A percentile compares a stretch with the other conserved stretches of the same genome.
Evolutionary conservation across 2,329 filamentous ascomycete species (phyloP).

Genomic region (Ampelomyces quisqualis): DNA sequence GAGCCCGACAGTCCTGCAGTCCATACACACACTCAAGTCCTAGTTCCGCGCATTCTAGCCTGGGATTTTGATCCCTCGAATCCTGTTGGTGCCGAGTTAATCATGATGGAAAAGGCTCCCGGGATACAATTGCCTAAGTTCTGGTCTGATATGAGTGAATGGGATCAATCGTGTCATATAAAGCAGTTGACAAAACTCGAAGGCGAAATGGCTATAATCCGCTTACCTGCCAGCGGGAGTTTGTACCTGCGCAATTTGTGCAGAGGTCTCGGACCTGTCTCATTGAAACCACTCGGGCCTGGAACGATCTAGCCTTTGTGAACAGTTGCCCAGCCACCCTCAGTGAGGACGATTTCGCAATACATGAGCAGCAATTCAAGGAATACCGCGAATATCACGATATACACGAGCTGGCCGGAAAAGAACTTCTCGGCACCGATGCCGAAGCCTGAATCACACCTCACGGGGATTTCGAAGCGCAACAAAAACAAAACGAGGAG

Average conservation of each 20-base stretch:
- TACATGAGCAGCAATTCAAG: too few relatives aligned
- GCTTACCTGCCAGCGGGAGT: conserved; percentile 34
- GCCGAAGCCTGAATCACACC: too few relatives aligned
- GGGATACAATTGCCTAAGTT: conserved; percentile 29
- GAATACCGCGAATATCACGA: too few relatives aligned
- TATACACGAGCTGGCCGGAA: too few relatives aligned
- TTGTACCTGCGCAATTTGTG: conserved; percentile 35
- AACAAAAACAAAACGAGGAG: too few relatives aligned
- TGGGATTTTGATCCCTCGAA: conserved; percentile 31
- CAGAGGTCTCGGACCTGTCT: too few relatives aligned
- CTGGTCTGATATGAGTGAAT: conserved; percentile 32
- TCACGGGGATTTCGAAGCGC: too few relatives aligned
- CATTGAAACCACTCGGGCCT: too few relatives aligned
- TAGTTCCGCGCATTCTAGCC: conserved; percentile 31
- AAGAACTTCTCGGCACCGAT: too few relatives aligned
- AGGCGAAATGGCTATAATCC: conserved; percentile 19
- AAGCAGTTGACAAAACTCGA: conserved; percentile 29
- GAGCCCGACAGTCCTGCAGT: conserved; percentile 10
- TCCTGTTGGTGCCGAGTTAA: conserved; percentile 39
- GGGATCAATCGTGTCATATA: conserved; percentile 25
- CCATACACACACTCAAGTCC: conserved; percentile 20
- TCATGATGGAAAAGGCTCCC: conserved; percentile 39
- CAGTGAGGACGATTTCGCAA: too few relatives aligned
- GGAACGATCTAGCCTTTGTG: too few relatives aligned
- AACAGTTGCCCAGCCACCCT: too few relatives aligned